phyloP scores from a whole-genome alignment of 805 yeast genomes.

The Sungouiozyma ichnusensis region DNA sequence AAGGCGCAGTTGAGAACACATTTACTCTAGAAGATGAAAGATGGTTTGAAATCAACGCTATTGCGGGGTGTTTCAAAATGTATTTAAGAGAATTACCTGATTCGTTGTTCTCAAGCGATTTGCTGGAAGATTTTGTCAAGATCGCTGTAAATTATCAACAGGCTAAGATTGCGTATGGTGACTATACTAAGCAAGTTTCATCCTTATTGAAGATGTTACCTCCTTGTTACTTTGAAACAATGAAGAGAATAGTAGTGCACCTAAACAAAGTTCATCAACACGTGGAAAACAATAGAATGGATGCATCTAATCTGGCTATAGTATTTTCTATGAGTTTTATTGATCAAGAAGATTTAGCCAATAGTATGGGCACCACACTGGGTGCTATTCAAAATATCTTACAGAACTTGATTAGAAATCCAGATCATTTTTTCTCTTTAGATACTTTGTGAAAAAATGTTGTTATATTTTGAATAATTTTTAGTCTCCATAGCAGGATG shows the following conservation, averaged over 20 bases:
- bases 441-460: background rate
- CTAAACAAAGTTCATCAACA: slow-evolving; percentile 57
- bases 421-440: slow-evolving; percentile 23
- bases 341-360: slow-evolving; percentile 33
- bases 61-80: slow-evolving; percentile 79
- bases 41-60: slow-evolving; percentile 73
- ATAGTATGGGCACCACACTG: slow-evolving; percentile 39
- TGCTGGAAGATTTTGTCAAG: slow-evolving; percentile 46
- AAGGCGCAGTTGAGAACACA: slow-evolving; percentile 31
- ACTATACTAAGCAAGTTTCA: slow-evolving; percentile 20
- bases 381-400: slow-evolving; percentile 46
- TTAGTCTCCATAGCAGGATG: background rate
- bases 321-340: slow-evolving; percentile 65
- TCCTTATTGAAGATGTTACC: slow-evolving; percentile 42
- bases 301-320: slow-evolving; percentile 79
- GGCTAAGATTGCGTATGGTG: slow-evolving; percentile 16
- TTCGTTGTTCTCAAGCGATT: slow-evolving; percentile 58
- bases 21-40: slow-evolving; percentile 42
- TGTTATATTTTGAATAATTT: background rate
- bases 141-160: slow-evolving; percentile 20
- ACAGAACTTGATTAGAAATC: slow-evolving; percentile 37
- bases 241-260: slow-evolving; percentile 60
- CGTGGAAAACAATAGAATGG: slow-evolving; percentile 71
- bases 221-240: slow-evolving; percentile 50
- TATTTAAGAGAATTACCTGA: slow-evolving; percentile 82